phyloP scores from a whole-genome alignment of 1,139 yeast species.

The Meyerozyma carpophila region DNA sequence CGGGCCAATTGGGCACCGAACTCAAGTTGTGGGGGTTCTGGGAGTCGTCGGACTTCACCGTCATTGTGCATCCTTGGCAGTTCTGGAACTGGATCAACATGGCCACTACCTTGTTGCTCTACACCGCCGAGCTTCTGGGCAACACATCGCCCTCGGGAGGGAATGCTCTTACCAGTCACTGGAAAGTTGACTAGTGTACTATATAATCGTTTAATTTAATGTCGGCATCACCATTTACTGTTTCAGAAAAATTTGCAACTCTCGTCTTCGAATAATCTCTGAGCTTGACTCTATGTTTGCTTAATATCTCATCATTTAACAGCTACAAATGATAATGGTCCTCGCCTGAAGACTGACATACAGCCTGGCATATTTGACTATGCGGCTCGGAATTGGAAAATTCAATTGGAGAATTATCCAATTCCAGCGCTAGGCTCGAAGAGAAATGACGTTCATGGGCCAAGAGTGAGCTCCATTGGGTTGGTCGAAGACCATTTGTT shows the following conservation, averaged over 20 bases:
- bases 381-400: slow-evolving; percentile 4
- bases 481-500: slow-evolving; percentile 12
- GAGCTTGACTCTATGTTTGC: slow-evolving; percentile 19
- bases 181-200: slow-evolving; percentile 15
- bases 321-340: slow-evolving; percentile 3
- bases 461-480: slow-evolving; percentile 19
- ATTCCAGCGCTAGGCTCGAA: slow-evolving; percentile 7
- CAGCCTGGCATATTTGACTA: slow-evolving; percentile 13
- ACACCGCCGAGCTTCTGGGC: slow-evolving; percentile 67
- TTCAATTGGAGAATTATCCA: slow-evolving; percentile 3
- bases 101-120: slow-evolving; percentile 70
- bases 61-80: slow-evolving; percentile 71
- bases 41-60: slow-evolving; percentile 16
- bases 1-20: slow-evolving; percentile 66
- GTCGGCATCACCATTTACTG: slow-evolving; percentile 1
- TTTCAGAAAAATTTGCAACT: slow-evolving; percentile 2
- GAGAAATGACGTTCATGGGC: slow-evolving; percentile 11
- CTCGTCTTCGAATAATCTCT: slow-evolving; percentile 14
- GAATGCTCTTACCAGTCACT: slow-evolving; percentile 22
- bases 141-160: slow-evolving; percentile 28
- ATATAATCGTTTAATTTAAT: not conserved
- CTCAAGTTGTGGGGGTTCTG: slow-evolving; percentile 56
- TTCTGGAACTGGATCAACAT: slow-evolving; percentile 97
- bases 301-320: slow-evolving; percentile 13
- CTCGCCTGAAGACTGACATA: slow-evolving; percentile 2